A percentile compares a stretch with the other conserved stretches of the same genome.
Evolutionary conservation across 2,329 filamentous ascomycete species (phyloP).

Genomic region (Botrytis fabae): DNA sequence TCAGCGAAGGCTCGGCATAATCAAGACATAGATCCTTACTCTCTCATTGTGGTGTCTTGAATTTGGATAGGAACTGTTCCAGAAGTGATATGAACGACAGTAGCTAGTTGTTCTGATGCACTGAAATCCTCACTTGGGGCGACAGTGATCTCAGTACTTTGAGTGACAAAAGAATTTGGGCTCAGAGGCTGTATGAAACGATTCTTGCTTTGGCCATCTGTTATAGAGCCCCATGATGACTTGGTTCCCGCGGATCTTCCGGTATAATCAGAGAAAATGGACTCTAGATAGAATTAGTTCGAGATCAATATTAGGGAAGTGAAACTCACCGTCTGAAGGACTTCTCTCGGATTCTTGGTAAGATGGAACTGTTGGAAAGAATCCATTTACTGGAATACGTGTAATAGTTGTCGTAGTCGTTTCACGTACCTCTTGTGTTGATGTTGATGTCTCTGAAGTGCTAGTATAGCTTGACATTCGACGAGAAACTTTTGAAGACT

Average conservation of each 20-base stretch:
- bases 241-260: conserved; percentile 41
- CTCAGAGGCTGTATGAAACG: conserved; percentile 44
- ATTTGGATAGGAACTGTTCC: conserved; percentile 30
- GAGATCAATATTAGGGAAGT: not conserved
- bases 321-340: conserved; percentile 33
- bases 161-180: conserved; percentile 47
- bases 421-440: conserved; percentile 22
- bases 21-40: conserved; percentile 19
- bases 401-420: conserved; percentile 23
- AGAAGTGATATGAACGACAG: conserved; percentile 43
- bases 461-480: conserved; percentile 30
- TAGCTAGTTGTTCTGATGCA: conserved; percentile 40
- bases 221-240: conserved; percentile 41
- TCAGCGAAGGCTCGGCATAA: conserved; percentile 9
- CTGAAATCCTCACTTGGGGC: conserved; percentile 42
- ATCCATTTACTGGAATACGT: conserved; percentile 24
- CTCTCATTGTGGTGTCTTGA: conserved; percentile 26
- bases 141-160: conserved; percentile 44
- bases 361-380: conserved; percentile 21
- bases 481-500: conserved; percentile 24
- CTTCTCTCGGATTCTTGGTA: conserved; percentile 25
- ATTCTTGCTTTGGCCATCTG: conserved; percentile 37
- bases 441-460: conserved; percentile 26
- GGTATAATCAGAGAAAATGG: conserved; percentile 49
- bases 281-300: conserved; percentile 43